Conservation (phyloP, 768 basidiomycete genomes). For the Dentipellis fragilis region DNA sequence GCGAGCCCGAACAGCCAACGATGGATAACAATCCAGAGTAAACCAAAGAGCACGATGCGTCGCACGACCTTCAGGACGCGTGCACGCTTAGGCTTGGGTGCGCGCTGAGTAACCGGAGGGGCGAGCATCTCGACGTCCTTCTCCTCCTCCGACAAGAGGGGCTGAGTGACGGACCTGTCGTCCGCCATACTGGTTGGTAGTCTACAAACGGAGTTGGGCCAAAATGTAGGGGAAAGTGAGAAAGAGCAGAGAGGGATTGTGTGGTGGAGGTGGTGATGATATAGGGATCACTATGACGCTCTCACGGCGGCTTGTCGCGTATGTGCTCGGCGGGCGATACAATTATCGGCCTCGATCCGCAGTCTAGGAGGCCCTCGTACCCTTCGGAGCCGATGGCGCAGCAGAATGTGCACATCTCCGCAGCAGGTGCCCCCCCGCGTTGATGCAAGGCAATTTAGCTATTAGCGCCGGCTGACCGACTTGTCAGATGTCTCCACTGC, state of each 20-base stretch:
- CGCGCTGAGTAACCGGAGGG: not conserved
- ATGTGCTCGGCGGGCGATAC: not conserved
- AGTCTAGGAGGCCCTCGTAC: no score
- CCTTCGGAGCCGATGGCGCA: no score
- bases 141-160: not conserved
- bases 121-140: not conserved
- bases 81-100: not conserved
- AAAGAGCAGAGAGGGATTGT: not conserved
- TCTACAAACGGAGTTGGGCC: not conserved
- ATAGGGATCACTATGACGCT: not conserved
- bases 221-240: not conserved
- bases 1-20: slow-evolving; percentile 3
- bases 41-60: slow-evolving; percentile 2
- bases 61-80: not conserved
- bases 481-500: no score
- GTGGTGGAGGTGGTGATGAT: not conserved
- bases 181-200: not conserved
- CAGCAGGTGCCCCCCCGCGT: no score
- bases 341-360: not conserved
- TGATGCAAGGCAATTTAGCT: no score
- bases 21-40: slow-evolving; percentile 7
- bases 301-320: not conserved
- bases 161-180: slow-evolving; percentile 1
- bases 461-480: no score
- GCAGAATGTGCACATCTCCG: no score